Evolutionary conservation across 805 yeast species (phyloP).

Genomic region (Ogataea nakhonphanomensis): DNA sequence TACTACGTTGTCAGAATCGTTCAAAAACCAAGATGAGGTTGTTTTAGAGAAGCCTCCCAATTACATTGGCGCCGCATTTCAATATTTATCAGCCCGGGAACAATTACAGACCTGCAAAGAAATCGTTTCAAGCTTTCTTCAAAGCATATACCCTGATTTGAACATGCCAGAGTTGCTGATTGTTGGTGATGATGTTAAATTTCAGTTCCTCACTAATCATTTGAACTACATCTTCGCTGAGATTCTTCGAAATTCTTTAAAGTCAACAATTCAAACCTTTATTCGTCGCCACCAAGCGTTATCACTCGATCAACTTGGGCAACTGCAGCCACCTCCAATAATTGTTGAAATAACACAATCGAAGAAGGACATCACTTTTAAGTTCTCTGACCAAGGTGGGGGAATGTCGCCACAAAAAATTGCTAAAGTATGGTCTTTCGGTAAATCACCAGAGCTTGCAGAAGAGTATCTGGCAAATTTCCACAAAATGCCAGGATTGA

Average conservation of each 20-base stretch:
- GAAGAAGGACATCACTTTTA: conserved; percentile 62
- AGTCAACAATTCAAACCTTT: conserved; percentile 64
- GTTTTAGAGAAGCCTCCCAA: conserved; percentile 51
- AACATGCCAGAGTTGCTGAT: conserved; percentile 70
- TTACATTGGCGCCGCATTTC: conserved; percentile 75
- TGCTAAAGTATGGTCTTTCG: conserved; percentile 81
- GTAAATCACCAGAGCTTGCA: conserved; percentile 62
- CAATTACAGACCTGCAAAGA: conserved; percentile 57
- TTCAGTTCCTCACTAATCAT: conserved; percentile 85
- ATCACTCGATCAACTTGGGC: conserved; percentile 12
- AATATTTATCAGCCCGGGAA: conserved; percentile 69
- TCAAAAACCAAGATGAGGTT: conserved; percentile 37
- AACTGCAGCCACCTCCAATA: conserved; percentile 60
- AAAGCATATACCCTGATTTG: conserved; percentile 50
- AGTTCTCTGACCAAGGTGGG: conserved; percentile 89
- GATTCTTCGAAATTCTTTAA: conserved; percentile 77
- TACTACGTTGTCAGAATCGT: conserved; percentile 68
- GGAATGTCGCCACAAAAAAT: conserved; percentile 65
- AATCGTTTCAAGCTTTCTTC: conserved; percentile 48
- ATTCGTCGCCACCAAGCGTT: conserved; percentile 25
- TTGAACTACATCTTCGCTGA: conserved; percentile 85
- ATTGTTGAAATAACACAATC: conserved; percentile 69
- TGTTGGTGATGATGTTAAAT: conserved; percentile 70
- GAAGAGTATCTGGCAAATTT: conserved; percentile 57
- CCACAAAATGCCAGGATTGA: conserved; percentile 65